Conservation (phyloP, 257 asterid species). For the Scutellaria baicalensis region DNA sequence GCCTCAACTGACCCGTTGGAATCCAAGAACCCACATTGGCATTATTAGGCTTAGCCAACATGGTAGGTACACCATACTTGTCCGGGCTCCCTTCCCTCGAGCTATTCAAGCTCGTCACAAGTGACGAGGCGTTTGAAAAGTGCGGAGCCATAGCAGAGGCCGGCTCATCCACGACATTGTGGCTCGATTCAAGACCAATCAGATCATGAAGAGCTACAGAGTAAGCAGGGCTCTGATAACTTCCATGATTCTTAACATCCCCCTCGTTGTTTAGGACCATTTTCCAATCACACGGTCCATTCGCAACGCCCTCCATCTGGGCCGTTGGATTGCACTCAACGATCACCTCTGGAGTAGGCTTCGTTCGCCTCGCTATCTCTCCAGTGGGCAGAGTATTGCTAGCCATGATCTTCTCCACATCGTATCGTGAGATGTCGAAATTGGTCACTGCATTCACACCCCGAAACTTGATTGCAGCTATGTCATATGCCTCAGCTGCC, state of each 20-base stretch:
- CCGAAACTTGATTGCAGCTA: slow-evolving; percentile 61
- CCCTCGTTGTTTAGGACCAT: slow-evolving; percentile 22
- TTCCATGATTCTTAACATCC: slow-evolving; percentile 10
- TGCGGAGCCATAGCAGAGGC: slow-evolving; percentile 15
- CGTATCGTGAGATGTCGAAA: slow-evolving; percentile 51
- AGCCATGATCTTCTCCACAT: slow-evolving; percentile 51
- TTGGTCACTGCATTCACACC: slow-evolving; percentile 57
- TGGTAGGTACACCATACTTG: slow-evolving; percentile 21
- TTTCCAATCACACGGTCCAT: slow-evolving; percentile 28
- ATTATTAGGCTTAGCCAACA: background rate
- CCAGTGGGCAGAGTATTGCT: slow-evolving; percentile 53
- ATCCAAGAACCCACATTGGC: slow-evolving; percentile 28
- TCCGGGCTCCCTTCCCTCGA: slow-evolving; percentile 81
- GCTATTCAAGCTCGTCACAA: slow-evolving; percentile 67
- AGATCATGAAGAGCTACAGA: slow-evolving; percentile 38
- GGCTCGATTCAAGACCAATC: slow-evolving; percentile 30
- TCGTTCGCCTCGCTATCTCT: slow-evolving; percentile 44
- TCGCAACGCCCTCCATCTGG: background rate
- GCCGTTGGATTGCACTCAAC: background rate
- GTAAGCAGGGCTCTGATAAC: slow-evolving; percentile 23
- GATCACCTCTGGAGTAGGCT: slow-evolving; percentile 5
- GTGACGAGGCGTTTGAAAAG: slow-evolving; percentile 51
- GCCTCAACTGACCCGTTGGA: slow-evolving; percentile 35
- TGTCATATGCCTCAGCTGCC: slow-evolving; percentile 68
- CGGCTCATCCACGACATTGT: slow-evolving; percentile 10